Evolutionary conservation across 2,329 filamentous ascomycete genomes (phyloP), one percentile per base, ranked within the genome.

Genomic region (Microcyclospora pomicola): DNA sequence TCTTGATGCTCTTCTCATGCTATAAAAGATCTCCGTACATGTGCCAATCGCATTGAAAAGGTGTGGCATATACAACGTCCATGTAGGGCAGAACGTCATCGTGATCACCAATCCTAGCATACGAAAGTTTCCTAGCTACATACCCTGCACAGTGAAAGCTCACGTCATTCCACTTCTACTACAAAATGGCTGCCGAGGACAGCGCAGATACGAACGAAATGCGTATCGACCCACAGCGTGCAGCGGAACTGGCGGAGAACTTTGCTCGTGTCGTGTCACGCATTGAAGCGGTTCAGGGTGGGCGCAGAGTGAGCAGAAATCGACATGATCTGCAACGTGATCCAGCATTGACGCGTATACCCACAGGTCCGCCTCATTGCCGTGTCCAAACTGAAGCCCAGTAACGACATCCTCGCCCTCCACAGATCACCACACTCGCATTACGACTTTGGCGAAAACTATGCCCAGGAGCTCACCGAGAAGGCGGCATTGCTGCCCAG

Each of bases 351-450:
- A 31, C 15, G n/a, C 30, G 9, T 31, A 13, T 15, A 4, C 5
- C 37, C 31, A 35, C 49, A 84, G 78, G 73, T 88, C 45, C 80
- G 91, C 34, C 72, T 98, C 30, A 86, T 98, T 31, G 88, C 91
- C 19, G 91, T 98, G 35, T 95, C 87, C 31, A 98, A 98, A 63
- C 71, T 95, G 48, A 96, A 98, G 64, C 88, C 91, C 11, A 84
- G 79, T 42, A 82, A 82, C 52, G 91, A 98, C 59, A 82, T 98
- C 52, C 70, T 93, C 39, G 80, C 86, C 24, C 73, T 98, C 1
- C 80, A 92, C 63, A 68, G 73, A 50, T 67, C 50, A 4, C 40
- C 52, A 48, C 71, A 1, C 59, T 65, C 24, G 60, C 64, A 36
- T 31, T 33, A 68, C 13, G 84, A 98, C 63, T 96, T 96, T 59